phyloP scores from a whole-genome alignment of 2,329 filamentous ascomycete species.

The Aspergillus caelatus region DNA sequence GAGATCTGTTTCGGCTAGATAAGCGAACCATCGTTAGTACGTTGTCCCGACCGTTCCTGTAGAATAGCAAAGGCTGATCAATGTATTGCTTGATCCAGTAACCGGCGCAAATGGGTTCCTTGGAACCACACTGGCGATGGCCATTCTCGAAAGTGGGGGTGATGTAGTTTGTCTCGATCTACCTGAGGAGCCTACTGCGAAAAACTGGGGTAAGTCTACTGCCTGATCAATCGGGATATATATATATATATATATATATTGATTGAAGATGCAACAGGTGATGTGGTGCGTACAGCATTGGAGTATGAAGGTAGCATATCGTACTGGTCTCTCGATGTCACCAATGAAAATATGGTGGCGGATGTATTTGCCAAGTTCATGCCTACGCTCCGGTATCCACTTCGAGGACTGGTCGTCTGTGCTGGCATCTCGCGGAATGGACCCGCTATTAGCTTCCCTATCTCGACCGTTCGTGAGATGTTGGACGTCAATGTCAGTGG shows the following conservation, averaged over 20 bases:
- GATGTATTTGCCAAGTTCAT: slow-evolving; percentile 23
- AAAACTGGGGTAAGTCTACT: slow-evolving; percentile 16
- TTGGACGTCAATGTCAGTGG: slow-evolving; percentile 33
- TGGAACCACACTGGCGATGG: slow-evolving; percentile 20
- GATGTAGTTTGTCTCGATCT: slow-evolving; percentile 38
- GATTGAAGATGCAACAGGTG: neutral
- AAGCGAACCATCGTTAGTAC: slow-evolving; percentile 7
- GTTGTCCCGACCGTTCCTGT: neutral
- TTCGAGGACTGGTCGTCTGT: slow-evolving; percentile 37
- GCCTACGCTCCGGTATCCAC: slow-evolving; percentile 23
- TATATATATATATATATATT: too few relatives aligned
- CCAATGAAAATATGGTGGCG: slow-evolving; percentile 18
- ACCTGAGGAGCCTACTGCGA: slow-evolving; percentile 1
- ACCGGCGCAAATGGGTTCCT: slow-evolving; percentile 30
- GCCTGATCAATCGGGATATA: too few relatives aligned
- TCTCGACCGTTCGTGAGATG: slow-evolving; percentile 14
- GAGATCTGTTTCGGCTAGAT: neutral
- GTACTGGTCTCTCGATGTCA: slow-evolving; percentile 29
- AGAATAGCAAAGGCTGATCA: neutral
- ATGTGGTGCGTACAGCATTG: slow-evolving; percentile 13
- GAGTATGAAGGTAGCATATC: slow-evolving; percentile 9
- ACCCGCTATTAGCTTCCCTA: slow-evolving; percentile 29
- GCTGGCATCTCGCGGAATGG: slow-evolving; percentile 34
- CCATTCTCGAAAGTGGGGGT: slow-evolving; percentile 36
- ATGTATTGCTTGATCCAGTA: slow-evolving; percentile 8